Conservation (phyloP, 129 eudicot species). For the Heracleum sosnowskyi region DNA sequence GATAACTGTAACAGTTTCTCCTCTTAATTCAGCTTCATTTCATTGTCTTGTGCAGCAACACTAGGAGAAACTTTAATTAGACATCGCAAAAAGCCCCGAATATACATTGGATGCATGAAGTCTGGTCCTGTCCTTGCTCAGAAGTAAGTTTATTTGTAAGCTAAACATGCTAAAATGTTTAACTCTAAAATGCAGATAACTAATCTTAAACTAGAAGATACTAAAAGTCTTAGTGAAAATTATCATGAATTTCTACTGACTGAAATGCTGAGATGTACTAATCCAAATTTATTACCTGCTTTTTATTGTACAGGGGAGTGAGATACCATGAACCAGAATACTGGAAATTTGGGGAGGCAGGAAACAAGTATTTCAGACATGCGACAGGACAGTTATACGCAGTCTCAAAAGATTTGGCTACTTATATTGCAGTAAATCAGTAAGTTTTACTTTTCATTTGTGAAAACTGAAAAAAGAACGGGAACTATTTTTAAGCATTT, state of each 20-base stretch:
- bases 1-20: not conserved
- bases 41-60: constrained; percentile 52
- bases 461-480: not conserved
- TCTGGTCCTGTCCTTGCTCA: constrained; percentile 96
- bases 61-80: constrained; percentile 75
- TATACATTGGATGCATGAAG: constrained; percentile 89
- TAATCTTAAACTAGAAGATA: not conserved
- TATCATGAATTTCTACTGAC: not conserved
- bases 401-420: constrained; percentile 81
- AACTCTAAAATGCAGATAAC: not conserved
- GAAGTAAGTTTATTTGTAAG: constrained; percentile 48
- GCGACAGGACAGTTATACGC: constrained; percentile 92
- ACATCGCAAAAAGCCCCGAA: constrained; percentile 66
- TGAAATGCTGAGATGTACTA: not conserved
- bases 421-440: constrained; percentile 81
- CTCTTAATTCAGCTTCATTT: constrained; percentile 3
- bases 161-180: not conserved
- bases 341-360: constrained; percentile 92
- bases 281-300: not conserved
- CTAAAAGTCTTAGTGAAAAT: not conserved
- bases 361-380: constrained; percentile 92
- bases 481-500: not conserved
- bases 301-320: constrained; percentile 60
- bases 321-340: constrained; percentile 91
- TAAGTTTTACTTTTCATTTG: constrained; percentile 25